Base-by-base conservation (phyloP, 2,329 filamentous ascomycete genomes). In the Penicillium sp. region DNA sequence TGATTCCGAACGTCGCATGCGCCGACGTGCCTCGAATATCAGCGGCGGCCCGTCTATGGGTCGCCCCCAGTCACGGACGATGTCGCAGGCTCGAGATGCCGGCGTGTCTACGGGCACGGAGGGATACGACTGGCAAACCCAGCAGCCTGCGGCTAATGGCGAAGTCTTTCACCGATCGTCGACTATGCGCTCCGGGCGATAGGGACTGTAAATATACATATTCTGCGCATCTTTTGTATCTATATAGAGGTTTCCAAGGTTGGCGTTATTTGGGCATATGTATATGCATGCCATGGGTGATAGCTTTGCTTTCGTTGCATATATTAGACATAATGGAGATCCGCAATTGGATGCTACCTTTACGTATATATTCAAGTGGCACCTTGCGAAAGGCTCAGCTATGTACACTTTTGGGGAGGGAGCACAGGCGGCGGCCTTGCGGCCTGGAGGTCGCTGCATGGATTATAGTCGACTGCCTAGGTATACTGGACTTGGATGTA, bases 1-100 rank as follows among this genome's bases (percentile, higher is more conserved):
- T 22, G 76, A 81, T 48, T 74, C 74, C 0, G 72, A 73, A 18
- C 69, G 69, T 20, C 65, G 75, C 32, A 60, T 71, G 52, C 68
- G 65, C 40, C 65, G 69, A 8, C 65, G 68, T 11, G 43, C 58
- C 11, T 72, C 69, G 3, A 68, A 59, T 24, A 46, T 68, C 14
- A 70, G 66, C 44, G 57, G 60, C 10, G 60, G 50, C 27, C 54
- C 53, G 8, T 61, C 61, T 2, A 34, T 63, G 3, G 56, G 51
- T 29, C 58, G 47, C n/a, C 49, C 57, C 6, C 53, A 49, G 9
- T 63, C 57, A 7, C 52, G 56, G n/a, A 48, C 45, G 1, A 27
- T 51, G n/a, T 58, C 63, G 8, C 58, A 58, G 22, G 43, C 56
- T 3, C 53, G 44, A 7, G 63, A 66, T 22, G 51, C 49, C 10